Evolutionary conservation across 352 stramenopile species (phyloP), one percentile per base, ranked within the genome.

Genomic region (Pseudoperonospora humuli): DNA sequence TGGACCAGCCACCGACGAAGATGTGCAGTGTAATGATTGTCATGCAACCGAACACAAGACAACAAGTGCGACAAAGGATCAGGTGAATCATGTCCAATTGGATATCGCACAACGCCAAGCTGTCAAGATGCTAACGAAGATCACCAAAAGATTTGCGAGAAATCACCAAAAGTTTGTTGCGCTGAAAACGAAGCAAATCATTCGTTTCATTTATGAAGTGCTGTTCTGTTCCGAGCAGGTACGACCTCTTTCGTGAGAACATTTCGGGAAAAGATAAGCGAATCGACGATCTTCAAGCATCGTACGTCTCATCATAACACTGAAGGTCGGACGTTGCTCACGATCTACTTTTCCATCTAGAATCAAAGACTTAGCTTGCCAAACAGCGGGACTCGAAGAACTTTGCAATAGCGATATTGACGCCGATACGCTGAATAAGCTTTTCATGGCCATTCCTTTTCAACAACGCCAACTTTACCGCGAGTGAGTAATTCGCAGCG

Each of bases 321-420:
- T 13, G 14, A 4, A 13, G 50, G 7, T 44, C 15, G 54, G 21
- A 46, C 23, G n/a, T 14, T 28, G 7, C 25, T 13, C 23, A 26
- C 23, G 23, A 26, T 7, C 26, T 31, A 13, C 9, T 6, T 39
- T 38, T 46, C 6, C 21, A 17, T 54, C 25, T n/a, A n/a, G n/a
- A 33, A 70, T 76, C 28, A 54, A 60, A 33, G 41, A 58, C 9
- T 57, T 84, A 11, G 67, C 34, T n/a, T 54, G 51, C 3, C 68
- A 76, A 49, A 48, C 76, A 15, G 39, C 43, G 2, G 50, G 69
- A 19, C 47, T 86, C 8, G 58, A 84, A 45, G 19, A 32, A 5
- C 19, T 85, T 6, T 79, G 60, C 24, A 61, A 61, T 21, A 38
- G 43, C n/a, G 54, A 67, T 7, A 28, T 76, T 24, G 57, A 84